These are phyloP conservation scores for Danielia oregonensis DNA, from an alignment of 805 yeast genomes.

Conservation along the genomic window DNA sequence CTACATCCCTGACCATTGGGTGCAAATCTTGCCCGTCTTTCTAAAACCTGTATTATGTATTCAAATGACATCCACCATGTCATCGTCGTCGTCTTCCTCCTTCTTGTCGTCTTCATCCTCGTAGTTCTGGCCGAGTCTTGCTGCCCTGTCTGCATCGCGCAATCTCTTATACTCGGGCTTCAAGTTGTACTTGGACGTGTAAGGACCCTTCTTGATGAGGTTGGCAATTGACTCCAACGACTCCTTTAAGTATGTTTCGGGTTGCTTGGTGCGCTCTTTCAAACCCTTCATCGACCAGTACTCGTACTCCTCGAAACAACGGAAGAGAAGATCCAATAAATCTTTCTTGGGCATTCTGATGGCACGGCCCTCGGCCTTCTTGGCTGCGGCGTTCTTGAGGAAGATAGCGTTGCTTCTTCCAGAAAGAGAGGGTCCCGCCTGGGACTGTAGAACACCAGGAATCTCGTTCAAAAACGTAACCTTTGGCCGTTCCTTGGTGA, in stretches of 20 bases:
- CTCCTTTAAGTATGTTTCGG: conserved; percentile 88
- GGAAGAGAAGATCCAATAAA: conserved; percentile 80
- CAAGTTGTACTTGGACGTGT: conserved; percentile 85
- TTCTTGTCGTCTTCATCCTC: conserved; percentile 32
- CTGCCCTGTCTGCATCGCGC: conserved; percentile 73
- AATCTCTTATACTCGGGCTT: conserved; percentile 85
- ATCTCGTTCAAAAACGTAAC: conserved; percentile 71
- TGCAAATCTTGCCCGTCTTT: no score
- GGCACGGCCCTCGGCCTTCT: conserved; percentile 71
- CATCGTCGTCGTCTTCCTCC: conserved; percentile 49
- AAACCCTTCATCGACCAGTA: conserved; percentile 96
- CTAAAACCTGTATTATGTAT: not conserved
- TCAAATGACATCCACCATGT: conserved; percentile 45
- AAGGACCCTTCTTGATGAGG: conserved; percentile 91
- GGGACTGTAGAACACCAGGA: conserved; percentile 85
- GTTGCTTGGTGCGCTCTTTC: conserved; percentile 91
- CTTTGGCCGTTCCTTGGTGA: conserved; percentile 50
- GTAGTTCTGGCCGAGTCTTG: conserved; percentile 48
- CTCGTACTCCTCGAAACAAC: conserved; percentile 89
- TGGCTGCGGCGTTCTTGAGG: conserved; percentile 50
- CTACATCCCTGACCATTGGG: no score
- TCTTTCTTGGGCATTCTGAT: conserved; percentile 93
- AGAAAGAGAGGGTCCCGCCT: conserved; percentile 78
- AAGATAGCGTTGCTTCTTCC: conserved; percentile 66
- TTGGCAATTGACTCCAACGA: conserved; percentile 86